Base-by-base conservation (phyloP, 140 eudicot genomes). In the Senecio squalidus region DNA sequence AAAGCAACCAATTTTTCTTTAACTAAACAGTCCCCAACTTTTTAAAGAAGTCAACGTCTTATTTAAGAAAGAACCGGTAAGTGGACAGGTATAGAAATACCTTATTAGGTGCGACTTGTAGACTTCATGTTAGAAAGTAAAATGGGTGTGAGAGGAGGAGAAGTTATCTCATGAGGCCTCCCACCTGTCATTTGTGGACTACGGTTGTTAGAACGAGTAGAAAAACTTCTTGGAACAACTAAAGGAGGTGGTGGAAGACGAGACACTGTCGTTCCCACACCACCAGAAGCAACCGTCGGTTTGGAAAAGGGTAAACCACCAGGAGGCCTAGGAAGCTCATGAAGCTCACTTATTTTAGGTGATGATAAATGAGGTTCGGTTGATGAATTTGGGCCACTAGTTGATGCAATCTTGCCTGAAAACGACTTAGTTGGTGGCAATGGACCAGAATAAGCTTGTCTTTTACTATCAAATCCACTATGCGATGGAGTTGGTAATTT, bases 281-380 rank as follows among this genome's bases (percentile, higher is more conserved):
- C 70, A 50, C 67, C 69, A 38, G 79, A 50, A 71, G 83, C 52
- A 73, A 66, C 69, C 11, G 29, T 54, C 7, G 83, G 72, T 73
- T 76, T 82, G 26, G 94, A 88, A n/a, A n/a, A n/a, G n/a, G n/a
- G n/a, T n/a, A n/a, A n/a, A n/a, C n/a, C n/a, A n/a, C n/a, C n/a
- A n/a, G 97, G 97, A 16, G 97, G 97, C 58, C 96, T 80, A 29
- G 98, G 98, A 16, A 91, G 96, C 75, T 86, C 98, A 68, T 91
- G 96, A 60, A 91, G 94, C 94, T 91, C 98, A n/a, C 82, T 91
- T 29, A 91, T 81, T 65, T 62, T 86, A 24, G 94, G 96, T 16
- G 89, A 82, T 20, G 84, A 81, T 48, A 69, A 30, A 49, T 75
- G 81, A 16, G 14, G 15, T 15, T 44, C 50, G 24, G 50, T 44